These are phyloP conservation scores for Chytriomyces sp. DNA, from an alignment of 192 early-diverging fungal genomes.

Conservation along the genomic window DNA sequence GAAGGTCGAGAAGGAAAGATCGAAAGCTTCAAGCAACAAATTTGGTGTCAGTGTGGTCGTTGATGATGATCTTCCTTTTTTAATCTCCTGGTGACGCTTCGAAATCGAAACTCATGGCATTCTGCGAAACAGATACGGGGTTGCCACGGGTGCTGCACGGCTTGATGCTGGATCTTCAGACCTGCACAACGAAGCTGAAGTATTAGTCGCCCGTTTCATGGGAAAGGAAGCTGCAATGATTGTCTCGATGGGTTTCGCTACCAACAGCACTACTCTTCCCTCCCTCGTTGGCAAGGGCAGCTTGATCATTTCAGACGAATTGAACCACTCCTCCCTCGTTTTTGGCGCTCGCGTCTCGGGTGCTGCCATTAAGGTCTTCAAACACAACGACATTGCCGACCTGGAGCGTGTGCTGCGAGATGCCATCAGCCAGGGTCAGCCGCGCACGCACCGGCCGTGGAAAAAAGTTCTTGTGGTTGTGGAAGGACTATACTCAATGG, in stretches of 20 bases:
- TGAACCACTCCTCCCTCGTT: conserved; percentile 93
- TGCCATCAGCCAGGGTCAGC: conserved; percentile 93
- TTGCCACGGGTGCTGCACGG: conserved; percentile 67
- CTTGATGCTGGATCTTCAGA: conserved; percentile 71
- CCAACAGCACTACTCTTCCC: conserved; percentile 93
- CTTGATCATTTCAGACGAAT: conserved; percentile 92
- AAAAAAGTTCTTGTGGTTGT: conserved; percentile 97
- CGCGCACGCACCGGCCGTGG: conserved; percentile 97
- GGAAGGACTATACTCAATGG: conserved; percentile 98
- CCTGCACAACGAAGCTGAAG: conserved; percentile 79
- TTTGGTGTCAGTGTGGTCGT: too few relatives aligned
- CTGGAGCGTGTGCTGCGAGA: conserved; percentile 81
- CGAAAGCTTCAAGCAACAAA: too few relatives aligned
- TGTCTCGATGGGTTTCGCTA: conserved; percentile 96
- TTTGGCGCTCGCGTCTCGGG: conserved; percentile 93
- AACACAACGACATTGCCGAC: conserved; percentile 86
- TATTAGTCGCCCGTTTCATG: conserved; percentile 85
- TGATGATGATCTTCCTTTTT: neutral
- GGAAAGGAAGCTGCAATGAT: conserved; percentile 85
- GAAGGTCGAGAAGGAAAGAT: too few relatives aligned
- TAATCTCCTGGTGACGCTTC: too few relatives aligned
- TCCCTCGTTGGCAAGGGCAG: conserved; percentile 81
- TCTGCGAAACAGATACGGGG: conserved; percentile 52
- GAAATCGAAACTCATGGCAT: too few relatives aligned
- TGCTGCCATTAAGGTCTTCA: conserved; percentile 88